phyloP scores from a whole-genome alignment of 1,284 basidiomycete species.

The Exobasidium cylindrosporum region DNA sequence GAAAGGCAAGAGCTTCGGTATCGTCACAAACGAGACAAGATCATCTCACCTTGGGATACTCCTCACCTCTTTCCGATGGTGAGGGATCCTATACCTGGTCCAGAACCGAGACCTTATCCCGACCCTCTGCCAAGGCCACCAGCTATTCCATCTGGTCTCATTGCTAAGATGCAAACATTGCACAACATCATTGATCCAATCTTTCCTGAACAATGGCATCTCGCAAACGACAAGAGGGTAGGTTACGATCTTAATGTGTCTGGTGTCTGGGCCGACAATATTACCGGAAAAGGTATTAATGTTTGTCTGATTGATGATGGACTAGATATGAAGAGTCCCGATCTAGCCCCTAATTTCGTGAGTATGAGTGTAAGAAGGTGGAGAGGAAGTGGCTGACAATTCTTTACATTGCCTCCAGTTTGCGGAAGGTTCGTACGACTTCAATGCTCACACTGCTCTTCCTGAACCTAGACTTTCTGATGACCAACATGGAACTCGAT shows the following conservation, averaged over 20 bases:
- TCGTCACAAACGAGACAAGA: constrained; percentile 50
- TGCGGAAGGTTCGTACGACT: constrained; percentile 87
- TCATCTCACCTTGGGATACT: constrained; percentile 47
- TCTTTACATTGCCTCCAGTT: constrained; percentile 62
- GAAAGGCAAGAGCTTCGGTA: constrained; percentile 47
- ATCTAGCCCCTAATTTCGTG: constrained; percentile 79
- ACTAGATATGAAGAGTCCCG: constrained; percentile 81
- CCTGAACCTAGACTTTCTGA: constrained; percentile 84
- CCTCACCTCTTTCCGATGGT: constrained; percentile 42
- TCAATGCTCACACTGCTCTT: constrained; percentile 84
- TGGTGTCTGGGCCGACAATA: constrained; percentile 77
- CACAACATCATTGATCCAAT: constrained; percentile 81
- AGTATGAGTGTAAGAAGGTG: constrained; percentile 61
- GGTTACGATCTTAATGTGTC: constrained; percentile 78
- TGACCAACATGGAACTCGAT: constrained; percentile 96
- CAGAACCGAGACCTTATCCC: constrained; percentile 27
- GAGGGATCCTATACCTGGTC: constrained; percentile 34
- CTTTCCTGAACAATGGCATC: constrained; percentile 87
- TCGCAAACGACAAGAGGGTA: constrained; percentile 44
- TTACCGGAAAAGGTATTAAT: constrained; percentile 81
- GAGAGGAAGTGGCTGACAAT: too few relatives aligned
- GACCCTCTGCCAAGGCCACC: constrained; percentile 26
- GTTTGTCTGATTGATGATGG: constrained; percentile 94
- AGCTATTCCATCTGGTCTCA: constrained; percentile 26
- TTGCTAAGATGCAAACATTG: constrained; percentile 27